Evolutionary conservation across 257 asterid species (phyloP).

Genomic region (Solanum pinnatisectum): DNA sequence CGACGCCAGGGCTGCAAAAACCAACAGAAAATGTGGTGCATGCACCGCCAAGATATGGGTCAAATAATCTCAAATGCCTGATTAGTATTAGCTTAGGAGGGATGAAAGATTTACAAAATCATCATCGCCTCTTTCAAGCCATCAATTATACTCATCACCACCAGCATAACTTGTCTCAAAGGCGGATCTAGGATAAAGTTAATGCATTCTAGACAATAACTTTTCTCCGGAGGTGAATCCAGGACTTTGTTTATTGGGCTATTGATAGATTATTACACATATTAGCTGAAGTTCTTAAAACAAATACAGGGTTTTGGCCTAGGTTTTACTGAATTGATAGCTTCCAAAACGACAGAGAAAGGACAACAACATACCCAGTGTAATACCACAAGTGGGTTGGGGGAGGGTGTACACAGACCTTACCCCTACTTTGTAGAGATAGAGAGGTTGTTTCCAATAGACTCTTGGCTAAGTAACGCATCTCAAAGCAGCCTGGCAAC

Average conservation of each 20-base stretch:
- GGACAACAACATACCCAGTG: background rate
- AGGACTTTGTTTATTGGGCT: background rate
- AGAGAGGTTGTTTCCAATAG: background rate
- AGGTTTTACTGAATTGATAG: background rate
- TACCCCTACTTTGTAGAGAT: background rate
- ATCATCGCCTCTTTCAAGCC: background rate
- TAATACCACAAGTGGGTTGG: background rate
- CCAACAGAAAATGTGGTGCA: background rate
- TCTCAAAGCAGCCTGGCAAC: background rate
- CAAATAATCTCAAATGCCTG: background rate
- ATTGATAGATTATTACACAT: background rate
- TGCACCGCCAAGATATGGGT: slow-evolving; percentile 14
- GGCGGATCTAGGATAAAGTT: background rate
- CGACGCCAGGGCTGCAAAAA: slow-evolving; percentile 16
- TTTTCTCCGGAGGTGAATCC: background rate
- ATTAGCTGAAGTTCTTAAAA: background rate
- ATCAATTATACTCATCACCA: background rate
- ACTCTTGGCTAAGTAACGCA: background rate
- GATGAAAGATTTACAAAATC: background rate
- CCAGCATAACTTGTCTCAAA: background rate
- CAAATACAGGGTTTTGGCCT: background rate
- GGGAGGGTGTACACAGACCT: background rate
- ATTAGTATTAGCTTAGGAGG: background rate
- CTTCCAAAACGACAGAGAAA: background rate
- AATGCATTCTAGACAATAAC: background rate